Evolutionary conservation across 2,329 filamentous ascomycete genomes (phyloP).

Genomic region (Nothophaeocryptopus gaeumannii): DNA sequence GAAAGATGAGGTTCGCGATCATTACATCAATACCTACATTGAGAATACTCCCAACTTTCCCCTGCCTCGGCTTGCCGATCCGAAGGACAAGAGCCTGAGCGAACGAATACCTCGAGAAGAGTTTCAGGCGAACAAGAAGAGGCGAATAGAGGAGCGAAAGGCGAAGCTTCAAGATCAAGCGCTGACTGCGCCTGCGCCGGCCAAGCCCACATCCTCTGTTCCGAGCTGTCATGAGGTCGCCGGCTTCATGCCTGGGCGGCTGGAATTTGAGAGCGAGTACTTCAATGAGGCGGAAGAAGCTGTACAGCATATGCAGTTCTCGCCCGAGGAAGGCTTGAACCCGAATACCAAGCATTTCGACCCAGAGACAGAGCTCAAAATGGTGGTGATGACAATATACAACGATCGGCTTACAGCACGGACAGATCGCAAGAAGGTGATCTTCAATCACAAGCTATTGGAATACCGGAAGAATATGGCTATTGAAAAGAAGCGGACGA

Average conservation of each 20-base stretch:
- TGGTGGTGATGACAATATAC: conserved; percentile 98
- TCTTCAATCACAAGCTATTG: conserved; percentile 90
- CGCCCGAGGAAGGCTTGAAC: conserved; percentile 90
- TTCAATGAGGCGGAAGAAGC: conserved; percentile 98
- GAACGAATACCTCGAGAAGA: conserved; percentile 83
- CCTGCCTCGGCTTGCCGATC: conserved; percentile 79
- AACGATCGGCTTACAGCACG: conserved; percentile 86
- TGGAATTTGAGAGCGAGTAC: conserved; percentile 97
- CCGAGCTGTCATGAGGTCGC: conserved; percentile 97
- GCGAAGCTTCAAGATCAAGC: conserved; percentile 81
- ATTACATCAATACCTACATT: conserved; percentile 86
- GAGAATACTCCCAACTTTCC: conserved; percentile 75
- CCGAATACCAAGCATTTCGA: conserved; percentile 79
- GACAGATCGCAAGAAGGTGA: conserved; percentile 91
- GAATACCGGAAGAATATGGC: conserved; percentile 91
- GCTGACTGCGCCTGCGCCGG: conserved; percentile 75
- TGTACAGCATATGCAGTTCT: conserved; percentile 97
- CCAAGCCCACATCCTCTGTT: conserved; percentile 92
- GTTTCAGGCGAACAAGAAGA: conserved; percentile 88
- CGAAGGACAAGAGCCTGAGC: conserved; percentile 73
- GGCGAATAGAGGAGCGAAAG: conserved; percentile 86
- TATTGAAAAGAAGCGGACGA: conserved; percentile 88
- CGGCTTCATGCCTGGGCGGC: conserved; percentile 94
- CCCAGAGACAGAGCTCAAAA: conserved; percentile 94
- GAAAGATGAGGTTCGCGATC: conserved; percentile 93